Evolutionary conservation across 2,329 filamentous ascomycete species (phyloP).

Genomic region (Cordyceps fumosorosea): DNA sequence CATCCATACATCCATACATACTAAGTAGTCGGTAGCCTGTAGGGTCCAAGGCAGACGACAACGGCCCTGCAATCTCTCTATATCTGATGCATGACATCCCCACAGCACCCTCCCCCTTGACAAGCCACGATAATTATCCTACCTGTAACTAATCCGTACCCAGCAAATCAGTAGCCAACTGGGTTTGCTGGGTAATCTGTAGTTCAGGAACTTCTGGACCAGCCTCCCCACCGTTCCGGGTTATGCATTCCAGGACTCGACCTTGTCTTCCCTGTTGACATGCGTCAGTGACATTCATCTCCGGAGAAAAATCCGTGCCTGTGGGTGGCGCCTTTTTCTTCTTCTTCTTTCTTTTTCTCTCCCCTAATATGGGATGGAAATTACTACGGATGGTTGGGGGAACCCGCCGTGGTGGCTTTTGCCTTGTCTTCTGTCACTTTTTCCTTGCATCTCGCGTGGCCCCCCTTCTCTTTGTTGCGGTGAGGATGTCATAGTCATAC

Average conservation of each 20-base stretch:
- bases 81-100: slow-evolving; percentile 7
- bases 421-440: neutral
- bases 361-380: neutral
- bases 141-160: too few relatives aligned
- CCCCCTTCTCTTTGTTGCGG: neutral
- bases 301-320: neutral
- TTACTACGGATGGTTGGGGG: neutral
- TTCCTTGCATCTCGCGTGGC: neutral
- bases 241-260: neutral
- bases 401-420: neutral
- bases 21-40: too few relatives aligned
- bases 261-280: neutral
- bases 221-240: neutral
- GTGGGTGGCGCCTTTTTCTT: neutral
- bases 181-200: too few relatives aligned
- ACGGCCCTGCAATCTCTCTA: neutral
- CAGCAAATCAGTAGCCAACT: too few relatives aligned
- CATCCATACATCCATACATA: too few relatives aligned
- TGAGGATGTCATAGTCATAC: too few relatives aligned
- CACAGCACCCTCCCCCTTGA: neutral
- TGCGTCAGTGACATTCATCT: neutral
- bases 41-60: too few relatives aligned
- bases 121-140: neutral
- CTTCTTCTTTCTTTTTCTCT: too few relatives aligned
- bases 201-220: too few relatives aligned